phyloP scores from a whole-genome alignment of 1,284 basidiomycete genomes.

The Irpex lacteus region DNA sequence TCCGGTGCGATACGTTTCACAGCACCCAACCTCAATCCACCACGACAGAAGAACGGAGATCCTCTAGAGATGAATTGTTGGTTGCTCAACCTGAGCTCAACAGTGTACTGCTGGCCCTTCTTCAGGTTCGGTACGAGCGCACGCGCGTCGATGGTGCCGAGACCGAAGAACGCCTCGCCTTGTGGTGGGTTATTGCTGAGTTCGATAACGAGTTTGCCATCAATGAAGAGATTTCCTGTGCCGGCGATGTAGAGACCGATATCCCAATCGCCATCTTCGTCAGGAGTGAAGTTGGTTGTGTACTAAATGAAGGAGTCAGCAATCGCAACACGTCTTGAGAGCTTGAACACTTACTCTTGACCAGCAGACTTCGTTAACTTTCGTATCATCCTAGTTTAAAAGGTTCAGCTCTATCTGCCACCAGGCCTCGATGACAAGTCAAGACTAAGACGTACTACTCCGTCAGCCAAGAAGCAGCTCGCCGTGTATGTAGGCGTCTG shows the following conservation, averaged over 20 bases:
- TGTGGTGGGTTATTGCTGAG: conserved; percentile 65
- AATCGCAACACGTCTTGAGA: conserved; percentile 41
- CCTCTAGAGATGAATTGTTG: conserved; percentile 36
- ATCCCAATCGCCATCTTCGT: conserved; percentile 51
- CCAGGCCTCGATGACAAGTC: neutral
- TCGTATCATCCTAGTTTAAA: conserved; percentile 48
- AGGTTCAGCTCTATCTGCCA: conserved; percentile 34
- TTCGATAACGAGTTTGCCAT: conserved; percentile 61
- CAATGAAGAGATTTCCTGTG: conserved; percentile 57
- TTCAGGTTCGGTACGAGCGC: conserved; percentile 43
- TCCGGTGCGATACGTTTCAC: conserved; percentile 51
- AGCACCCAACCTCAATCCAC: conserved; percentile 52
- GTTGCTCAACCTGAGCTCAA: conserved; percentile 62
- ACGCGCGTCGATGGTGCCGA: conserved; percentile 49
- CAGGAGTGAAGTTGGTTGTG: conserved; percentile 42
- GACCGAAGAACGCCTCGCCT: conserved; percentile 60
- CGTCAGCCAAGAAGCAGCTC: conserved; percentile 19
- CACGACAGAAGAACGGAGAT: conserved; percentile 13
- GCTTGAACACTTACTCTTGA: conserved; percentile 30
- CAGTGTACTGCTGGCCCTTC: conserved; percentile 47
- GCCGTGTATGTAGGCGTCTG: conserved; percentile 39
- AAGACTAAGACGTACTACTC: conserved; percentile 32
- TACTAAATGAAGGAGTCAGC: conserved; percentile 47
- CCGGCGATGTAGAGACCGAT: conserved; percentile 66
- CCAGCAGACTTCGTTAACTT: conserved; percentile 17